A percentile compares a stretch with the other conserved stretches of the same genome.
Evolutionary conservation across 805 yeast species (phyloP).

Genomic region (Cyberlindnera veronae): DNA sequence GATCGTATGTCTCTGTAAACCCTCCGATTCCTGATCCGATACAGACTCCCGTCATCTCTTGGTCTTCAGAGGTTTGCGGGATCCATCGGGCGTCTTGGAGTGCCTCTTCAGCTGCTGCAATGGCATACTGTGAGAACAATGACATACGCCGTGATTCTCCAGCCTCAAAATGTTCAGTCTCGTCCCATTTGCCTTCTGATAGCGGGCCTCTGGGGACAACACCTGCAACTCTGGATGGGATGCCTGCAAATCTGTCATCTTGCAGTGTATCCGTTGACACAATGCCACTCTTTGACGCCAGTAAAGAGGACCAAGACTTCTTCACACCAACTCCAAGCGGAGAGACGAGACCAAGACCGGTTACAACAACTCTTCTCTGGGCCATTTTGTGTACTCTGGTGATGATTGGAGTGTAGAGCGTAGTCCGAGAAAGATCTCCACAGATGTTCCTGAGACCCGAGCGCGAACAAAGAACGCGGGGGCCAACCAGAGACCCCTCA

Average conservation of each 20-base stretch:
- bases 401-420: background rate
- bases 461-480: too few species aligned
- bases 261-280: conserved; percentile 44
- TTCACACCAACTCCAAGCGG: conserved; percentile 77
- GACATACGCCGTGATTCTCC: conserved; percentile 55
- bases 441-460: too few species aligned
- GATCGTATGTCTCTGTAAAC: conserved; percentile 65
- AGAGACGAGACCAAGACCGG: conserved; percentile 84
- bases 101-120: conserved; percentile 78
- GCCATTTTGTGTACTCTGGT: conserved; percentile 10
- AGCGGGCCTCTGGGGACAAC: conserved; percentile 52
- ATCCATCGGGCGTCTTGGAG: conserved; percentile 59
- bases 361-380: conserved; percentile 68
- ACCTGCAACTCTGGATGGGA: conserved; percentile 78
- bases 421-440: background rate
- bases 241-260: conserved; percentile 33
- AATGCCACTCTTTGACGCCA: conserved; percentile 55
- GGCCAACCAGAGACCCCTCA: background rate
- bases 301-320: conserved; percentile 50
- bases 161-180: conserved; percentile 45
- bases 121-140: conserved; percentile 70
- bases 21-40: conserved; percentile 94
- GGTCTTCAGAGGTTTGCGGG: conserved; percentile 35
- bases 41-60: conserved; percentile 60
- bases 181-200: conserved; percentile 48